These are phyloP conservation scores for Vanrija sp. DNA, from an alignment of 1,284 basidiomycete genomes.

Conservation along the genomic window DNA sequence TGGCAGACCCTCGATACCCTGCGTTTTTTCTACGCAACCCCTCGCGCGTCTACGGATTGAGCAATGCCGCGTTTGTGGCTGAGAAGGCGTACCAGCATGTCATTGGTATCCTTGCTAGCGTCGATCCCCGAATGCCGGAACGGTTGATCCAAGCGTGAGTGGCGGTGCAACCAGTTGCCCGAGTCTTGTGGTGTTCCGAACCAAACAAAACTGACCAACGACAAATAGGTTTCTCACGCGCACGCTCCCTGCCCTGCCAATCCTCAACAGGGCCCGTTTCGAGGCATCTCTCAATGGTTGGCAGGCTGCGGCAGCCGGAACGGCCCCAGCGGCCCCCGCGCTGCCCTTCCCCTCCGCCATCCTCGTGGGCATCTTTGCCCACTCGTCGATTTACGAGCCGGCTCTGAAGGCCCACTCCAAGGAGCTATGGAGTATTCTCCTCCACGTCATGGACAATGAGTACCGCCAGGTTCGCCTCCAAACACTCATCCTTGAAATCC, in stretches of 20 bases:
- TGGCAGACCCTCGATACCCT: slow-evolving; percentile 17
- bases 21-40: slow-evolving; percentile 23
- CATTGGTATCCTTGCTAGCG: slow-evolving; percentile 1
- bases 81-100: slow-evolving; percentile 17
- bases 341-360: slow-evolving; percentile 21
- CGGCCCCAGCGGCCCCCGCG: not conserved
- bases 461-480: slow-evolving; percentile 21
- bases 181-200: not conserved
- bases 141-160: slow-evolving; percentile 20
- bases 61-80: slow-evolving; percentile 13
- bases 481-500: slow-evolving; percentile 23
- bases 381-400: slow-evolving; percentile 20
- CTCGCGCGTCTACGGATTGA: slow-evolving; percentile 15
- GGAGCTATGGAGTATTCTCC: slow-evolving; percentile 15
- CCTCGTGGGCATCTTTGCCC: slow-evolving; percentile 22
- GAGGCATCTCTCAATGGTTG: slow-evolving; percentile 15
- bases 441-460: slow-evolving; percentile 24
- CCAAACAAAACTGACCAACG: too few relatives aligned
- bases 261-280: slow-evolving; percentile 25
- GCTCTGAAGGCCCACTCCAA: slow-evolving; percentile 4
- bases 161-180: not conserved
- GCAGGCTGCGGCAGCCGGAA: not conserved
- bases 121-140: slow-evolving; percentile 9
- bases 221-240: slow-evolving; percentile 18
- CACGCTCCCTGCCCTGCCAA: slow-evolving; percentile 22